These are phyloP conservation scores for Phylloporus scabripes DNA, from an alignment of 768 basidiomycete species.

Conservation along the genomic window DNA sequence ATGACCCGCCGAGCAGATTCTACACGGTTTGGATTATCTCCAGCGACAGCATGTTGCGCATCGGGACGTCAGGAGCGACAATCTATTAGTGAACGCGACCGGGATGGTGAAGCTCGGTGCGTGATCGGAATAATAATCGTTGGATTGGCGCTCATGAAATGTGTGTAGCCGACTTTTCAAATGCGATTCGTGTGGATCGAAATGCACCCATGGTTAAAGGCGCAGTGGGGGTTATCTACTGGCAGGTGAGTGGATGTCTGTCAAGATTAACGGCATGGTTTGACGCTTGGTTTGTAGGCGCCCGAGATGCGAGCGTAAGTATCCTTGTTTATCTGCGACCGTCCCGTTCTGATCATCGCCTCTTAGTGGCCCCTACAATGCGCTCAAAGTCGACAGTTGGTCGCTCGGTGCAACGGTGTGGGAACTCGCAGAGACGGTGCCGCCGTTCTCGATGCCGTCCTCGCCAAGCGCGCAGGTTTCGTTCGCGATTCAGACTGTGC, in stretches of 20 bases:
- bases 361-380: constrained; percentile 60
- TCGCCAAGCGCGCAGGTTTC: constrained; percentile 15
- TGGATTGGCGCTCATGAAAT: no score
- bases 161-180: constrained; percentile 71
- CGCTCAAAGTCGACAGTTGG: constrained; percentile 74
- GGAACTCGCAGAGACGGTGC: constrained; percentile 73
- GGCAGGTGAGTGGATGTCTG: constrained; percentile 52
- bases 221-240: constrained; percentile 66
- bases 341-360: constrained; percentile 6
- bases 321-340: not conserved
- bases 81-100: constrained; percentile 61
- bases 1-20: constrained; percentile 38
- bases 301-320: constrained; percentile 72
- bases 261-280: not conserved
- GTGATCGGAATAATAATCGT: constrained; percentile 18
- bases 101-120: constrained; percentile 73
- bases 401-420: constrained; percentile 79
- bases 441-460: constrained; percentile 55
- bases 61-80: constrained; percentile 81
- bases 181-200: constrained; percentile 55
- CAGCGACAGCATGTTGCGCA: constrained; percentile 66
- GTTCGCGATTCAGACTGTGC: constrained; percentile 38
- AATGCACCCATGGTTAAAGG: constrained; percentile 50
- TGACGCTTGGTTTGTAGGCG: constrained; percentile 34
- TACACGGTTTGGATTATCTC: constrained; percentile 62